Conservation (phyloP, 805 yeast genomes). For the Blastobotrys mokoenaii region DNA sequence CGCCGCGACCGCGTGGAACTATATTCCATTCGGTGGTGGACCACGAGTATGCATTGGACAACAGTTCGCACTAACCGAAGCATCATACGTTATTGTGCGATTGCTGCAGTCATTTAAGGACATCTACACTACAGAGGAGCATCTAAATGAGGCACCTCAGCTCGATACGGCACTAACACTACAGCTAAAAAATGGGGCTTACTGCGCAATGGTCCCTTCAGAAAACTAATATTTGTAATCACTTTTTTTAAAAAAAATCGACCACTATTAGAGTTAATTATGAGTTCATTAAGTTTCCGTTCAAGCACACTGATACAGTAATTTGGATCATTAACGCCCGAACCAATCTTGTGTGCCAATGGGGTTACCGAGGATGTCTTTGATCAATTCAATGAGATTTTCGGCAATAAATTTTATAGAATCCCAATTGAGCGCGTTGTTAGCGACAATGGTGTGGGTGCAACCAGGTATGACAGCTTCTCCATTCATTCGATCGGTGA, state of each 20-base stretch:
- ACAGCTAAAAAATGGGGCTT: no score
- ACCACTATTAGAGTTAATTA: no score
- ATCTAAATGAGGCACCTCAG: no score
- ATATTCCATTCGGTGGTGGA: constrained; percentile 47
- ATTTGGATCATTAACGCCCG: no score
- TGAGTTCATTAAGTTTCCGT: no score
- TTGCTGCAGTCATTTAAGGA: constrained; percentile 24
- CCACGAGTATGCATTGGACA: constrained; percentile 50
- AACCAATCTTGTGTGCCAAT: background rate
- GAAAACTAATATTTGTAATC: no score
- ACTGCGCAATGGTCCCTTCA: no score
- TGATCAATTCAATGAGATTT: background rate
- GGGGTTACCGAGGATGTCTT: background rate
- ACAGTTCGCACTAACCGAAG: constrained; percentile 48
- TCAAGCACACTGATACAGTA: no score
- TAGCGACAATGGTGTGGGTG: background rate
- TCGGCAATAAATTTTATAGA: background rate
- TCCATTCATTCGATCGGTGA: constrained; percentile 2
- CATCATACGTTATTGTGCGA: constrained; percentile 36
- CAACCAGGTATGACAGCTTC: background rate
- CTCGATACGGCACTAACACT: no score
- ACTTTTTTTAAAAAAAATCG: no score
- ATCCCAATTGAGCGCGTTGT: background rate
- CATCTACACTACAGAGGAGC: constrained; percentile 9
- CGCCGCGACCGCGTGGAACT: constrained; percentile 36